Base-by-base conservation (phyloP, 1,284 basidiomycete species). In the Phellopilus nigrolimitatus region DNA sequence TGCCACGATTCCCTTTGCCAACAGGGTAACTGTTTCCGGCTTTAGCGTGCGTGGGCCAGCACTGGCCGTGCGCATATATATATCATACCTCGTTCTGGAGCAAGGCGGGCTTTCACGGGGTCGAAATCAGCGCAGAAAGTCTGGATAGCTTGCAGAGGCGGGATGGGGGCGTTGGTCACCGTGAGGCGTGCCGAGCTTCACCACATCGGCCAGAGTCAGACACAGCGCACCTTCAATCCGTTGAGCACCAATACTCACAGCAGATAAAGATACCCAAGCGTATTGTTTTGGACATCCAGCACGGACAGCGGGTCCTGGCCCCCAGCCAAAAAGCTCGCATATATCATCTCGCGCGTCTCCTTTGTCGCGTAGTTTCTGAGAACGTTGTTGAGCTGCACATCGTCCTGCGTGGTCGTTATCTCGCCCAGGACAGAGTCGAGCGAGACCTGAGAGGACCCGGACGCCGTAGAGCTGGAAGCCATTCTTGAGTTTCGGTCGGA, bases 241-340 rank as follows among this genome's bases (percentile, higher is more conserved):
- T 38, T 31, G 42, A 47, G 49, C 42, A 50, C 42, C 13, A 24
- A 28, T 15, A 72, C 84, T 67, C 59, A 88, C 87, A 90, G 62
- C 36, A 90, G 82, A 59, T 80, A 84, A 28, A 90, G 64, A 37
- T 77, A 74, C 0, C 80, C 84, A 4, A 88, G 62, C 1, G 84
- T 83, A 62, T 86, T 76, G 33, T 61, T 62, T 28, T 69, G 65
- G 19, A 77, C 64, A 56, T 84, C 73, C 38, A 90, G 66, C 9
- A 82, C 60, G 2, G 64, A 56, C 47, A 88, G 62, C 4, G 86
- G 85, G 61, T 88, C 85, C 38, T 51, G 46, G 25, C 51, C 54
- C 10, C 40, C 28, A 15, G 22, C 24, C 34, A 53, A 12, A 27
- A 50, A 6, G 27, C 56, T 53, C n/a, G 54, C 56, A 34, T 49